These are phyloP conservation scores for Phalaenopsis equestris DNA, from an alignment of 106 monocot species.

Conservation along the genomic window DNA sequence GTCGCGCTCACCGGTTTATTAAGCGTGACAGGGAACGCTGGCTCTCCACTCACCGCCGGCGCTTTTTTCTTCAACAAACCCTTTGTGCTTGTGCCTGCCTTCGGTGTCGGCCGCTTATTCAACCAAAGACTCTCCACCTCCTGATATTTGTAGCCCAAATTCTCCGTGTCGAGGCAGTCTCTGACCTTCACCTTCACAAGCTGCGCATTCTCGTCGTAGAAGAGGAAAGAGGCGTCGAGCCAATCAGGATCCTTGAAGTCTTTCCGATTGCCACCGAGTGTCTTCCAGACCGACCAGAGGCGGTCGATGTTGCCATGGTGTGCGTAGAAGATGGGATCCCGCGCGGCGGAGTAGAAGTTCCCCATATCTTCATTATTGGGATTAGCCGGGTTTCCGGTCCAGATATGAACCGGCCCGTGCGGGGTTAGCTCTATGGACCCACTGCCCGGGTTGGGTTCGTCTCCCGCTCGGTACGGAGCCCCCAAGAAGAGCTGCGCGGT, in stretches of 20 bases:
- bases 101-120: not conserved
- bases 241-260: slow-evolving; percentile 16
- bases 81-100: not conserved
- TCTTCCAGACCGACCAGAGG: slow-evolving; percentile 38
- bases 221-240: slow-evolving; percentile 12
- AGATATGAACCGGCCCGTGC: slow-evolving; percentile 27
- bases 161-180: not conserved
- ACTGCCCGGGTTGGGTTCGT: slow-evolving; percentile 12
- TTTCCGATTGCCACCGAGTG: slow-evolving; percentile 5
- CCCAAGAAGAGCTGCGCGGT: slow-evolving; percentile 46
- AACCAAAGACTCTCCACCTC: slow-evolving; percentile 14
- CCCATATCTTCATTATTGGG: slow-evolving; percentile 40
- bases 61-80: not conserved
- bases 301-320: slow-evolving; percentile 46
- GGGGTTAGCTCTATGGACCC: slow-evolving; percentile 37
- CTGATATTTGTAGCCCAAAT: slow-evolving; percentile 10
- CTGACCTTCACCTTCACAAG: slow-evolving; percentile 17
- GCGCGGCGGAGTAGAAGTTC: slow-evolving; percentile 34
- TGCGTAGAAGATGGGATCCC: slow-evolving; percentile 44
- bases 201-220: slow-evolving; percentile 17
- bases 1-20: not conserved
- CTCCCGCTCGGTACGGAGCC: slow-evolving; percentile 29
- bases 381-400: slow-evolving; percentile 21
- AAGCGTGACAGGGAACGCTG: slow-evolving; percentile 1
- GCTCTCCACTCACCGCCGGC: not conserved